phyloP scores from a whole-genome alignment of 1,139 yeast genomes.

The Dujonia santamariae region DNA sequence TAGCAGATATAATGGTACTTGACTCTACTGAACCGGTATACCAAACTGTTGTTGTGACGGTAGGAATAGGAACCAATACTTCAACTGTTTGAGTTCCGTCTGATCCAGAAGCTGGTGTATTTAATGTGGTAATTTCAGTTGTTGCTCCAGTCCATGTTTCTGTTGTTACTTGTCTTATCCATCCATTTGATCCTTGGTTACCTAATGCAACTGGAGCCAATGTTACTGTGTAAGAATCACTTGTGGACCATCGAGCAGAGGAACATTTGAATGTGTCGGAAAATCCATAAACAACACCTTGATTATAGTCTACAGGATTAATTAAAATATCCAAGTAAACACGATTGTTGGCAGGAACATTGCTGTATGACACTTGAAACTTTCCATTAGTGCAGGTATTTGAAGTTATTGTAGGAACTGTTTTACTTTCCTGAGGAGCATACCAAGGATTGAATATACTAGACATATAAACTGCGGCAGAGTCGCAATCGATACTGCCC shows the following conservation, averaged over 20 bases:
- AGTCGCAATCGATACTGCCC: background rate
- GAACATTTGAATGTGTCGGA: background rate
- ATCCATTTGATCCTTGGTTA: background rate
- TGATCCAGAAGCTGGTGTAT: constrained; percentile 13
- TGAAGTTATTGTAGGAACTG: background rate
- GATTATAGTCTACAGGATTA: background rate
- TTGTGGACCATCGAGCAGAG: too few relatives aligned
- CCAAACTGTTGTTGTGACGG: constrained; percentile 7
- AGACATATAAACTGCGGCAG: background rate
- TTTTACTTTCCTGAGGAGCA: background rate
- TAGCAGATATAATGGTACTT: constrained; percentile 3
- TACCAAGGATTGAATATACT: background rate
- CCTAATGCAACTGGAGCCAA: background rate
- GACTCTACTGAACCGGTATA: constrained; percentile 11
- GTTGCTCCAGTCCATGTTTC: constrained; percentile 9
- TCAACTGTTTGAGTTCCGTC: constrained; percentile 14
- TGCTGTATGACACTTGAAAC: background rate
- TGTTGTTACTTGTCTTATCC: constrained; percentile 1
- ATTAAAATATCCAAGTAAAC: background rate
- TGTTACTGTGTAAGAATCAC: too few relatives aligned
- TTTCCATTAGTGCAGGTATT: background rate
- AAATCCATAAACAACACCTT: background rate
- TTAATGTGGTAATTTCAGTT: constrained; percentile 12
- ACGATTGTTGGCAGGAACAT: background rate
- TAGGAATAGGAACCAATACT: constrained; percentile 16